Evolutionary conservation across 2,329 filamentous ascomycete genomes (phyloP), one percentile per base, ranked within the genome.

Genomic region (Ceratocystis ficicola): DNA sequence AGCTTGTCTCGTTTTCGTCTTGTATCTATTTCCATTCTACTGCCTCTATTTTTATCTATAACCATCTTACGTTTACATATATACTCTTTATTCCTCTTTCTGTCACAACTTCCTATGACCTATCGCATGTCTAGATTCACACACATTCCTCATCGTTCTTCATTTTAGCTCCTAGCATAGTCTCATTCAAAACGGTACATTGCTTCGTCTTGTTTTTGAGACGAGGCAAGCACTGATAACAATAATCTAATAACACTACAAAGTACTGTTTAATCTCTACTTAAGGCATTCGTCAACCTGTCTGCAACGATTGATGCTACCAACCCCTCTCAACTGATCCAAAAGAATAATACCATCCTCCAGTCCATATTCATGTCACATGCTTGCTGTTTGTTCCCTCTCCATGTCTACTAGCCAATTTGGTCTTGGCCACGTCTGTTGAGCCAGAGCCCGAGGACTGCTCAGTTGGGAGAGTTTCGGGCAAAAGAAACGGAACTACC

Each of bases 201-300:
- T 50, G 5, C 48, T 50, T 22, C 48, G 48, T 50, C 48, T n/a
- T 41, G 36, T 20, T 25, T 10, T 50, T 4, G 36, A 41, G 36
- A 41, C 12, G 48, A 50, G 10, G 52, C 36, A 57, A 57, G 28
- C 52, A 22, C 60, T 46, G n/a, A 44, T 62, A 44, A 44, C 4
- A 48, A 44, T 41, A 62, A 41, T 46, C 20, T 10, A 62, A 46
- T 46, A 57, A 57, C 52, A 57, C 52, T 57, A 57, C 28, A 57
- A 30, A 32, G 48, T 61, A 62, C 41, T 44, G 8, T 44, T 28
- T 44, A 62, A 62, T 62, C 32, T 44, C 59, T 12, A 62, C 32
- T 44, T 5, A 44, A 41, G 41, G 25, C 60, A 46, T 62, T 62
- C 22, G 22, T 28, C 52, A 17, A 28, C 52, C 52, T 57, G 50